phyloP scores from a whole-genome alignment of 208 protist genomes.

The Acanthamoeba triangularis region DNA sequence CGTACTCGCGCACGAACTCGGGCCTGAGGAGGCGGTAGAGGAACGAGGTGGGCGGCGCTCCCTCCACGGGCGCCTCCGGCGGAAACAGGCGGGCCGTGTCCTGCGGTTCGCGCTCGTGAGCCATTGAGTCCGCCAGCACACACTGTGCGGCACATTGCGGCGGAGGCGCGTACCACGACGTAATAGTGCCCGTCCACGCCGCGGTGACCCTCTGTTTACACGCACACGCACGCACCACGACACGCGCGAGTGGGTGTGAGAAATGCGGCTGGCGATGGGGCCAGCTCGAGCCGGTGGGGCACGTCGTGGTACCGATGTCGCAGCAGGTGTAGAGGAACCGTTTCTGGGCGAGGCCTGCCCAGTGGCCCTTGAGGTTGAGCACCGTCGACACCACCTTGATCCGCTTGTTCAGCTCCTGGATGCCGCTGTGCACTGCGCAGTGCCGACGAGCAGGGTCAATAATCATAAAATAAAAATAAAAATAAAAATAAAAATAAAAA shows the following conservation, averaged over 20 bases:
- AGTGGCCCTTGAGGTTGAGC: slow-evolving; percentile 73
- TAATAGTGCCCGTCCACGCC: slow-evolving; percentile 66
- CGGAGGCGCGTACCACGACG: neutral
- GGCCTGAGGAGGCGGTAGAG: slow-evolving; percentile 50
- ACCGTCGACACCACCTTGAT: slow-evolving; percentile 8
- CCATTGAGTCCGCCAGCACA: neutral
- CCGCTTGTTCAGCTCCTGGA: slow-evolving; percentile 64
- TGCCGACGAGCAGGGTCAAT: neutral
- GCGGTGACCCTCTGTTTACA: slow-evolving; percentile 40
- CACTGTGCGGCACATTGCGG: too few species aligned
- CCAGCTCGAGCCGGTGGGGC: neutral
- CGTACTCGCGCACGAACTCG: slow-evolving; percentile 53
- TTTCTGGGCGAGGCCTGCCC: slow-evolving; percentile 28
- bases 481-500: neutral
- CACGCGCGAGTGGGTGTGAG: neutral
- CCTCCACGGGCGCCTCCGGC: slow-evolving; percentile 30
- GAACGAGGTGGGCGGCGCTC: slow-evolving; percentile 18
- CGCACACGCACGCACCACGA: neutral
- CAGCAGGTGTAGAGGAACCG: slow-evolving; percentile 53
- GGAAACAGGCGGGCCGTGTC: slow-evolving; percentile 35
- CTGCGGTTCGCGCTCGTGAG: neutral
- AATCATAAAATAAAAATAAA: neutral
- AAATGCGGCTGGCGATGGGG: neutral
- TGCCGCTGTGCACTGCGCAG: slow-evolving; percentile 14
- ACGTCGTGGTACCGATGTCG: slow-evolving; percentile 31